Conservation (phyloP, 2,329 filamentous ascomycete species). For the Chaetomium olivaceum region DNA sequence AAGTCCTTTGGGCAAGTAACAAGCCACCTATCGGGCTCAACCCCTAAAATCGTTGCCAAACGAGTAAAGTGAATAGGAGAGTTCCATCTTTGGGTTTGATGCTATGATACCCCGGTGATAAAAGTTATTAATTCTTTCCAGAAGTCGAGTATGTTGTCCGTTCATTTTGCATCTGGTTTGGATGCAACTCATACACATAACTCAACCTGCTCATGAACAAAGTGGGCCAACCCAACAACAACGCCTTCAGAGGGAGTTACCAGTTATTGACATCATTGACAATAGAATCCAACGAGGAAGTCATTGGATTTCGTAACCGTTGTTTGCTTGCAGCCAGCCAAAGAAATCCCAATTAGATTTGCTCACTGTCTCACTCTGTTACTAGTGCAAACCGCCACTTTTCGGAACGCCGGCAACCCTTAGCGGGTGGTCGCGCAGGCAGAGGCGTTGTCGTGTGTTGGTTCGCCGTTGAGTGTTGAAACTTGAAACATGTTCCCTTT, state of each 20-base stretch:
- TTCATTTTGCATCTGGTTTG: no score
- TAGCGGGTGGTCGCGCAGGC: not conserved
- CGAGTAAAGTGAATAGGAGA: no score
- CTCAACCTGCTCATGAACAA: no score
- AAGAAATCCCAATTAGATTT: not conserved
- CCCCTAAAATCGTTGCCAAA: no score
- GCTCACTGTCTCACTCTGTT: no score
- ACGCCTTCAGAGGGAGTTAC: not conserved
- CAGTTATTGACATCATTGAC: not conserved
- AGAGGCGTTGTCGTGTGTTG: not conserved
- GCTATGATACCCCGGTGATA: no score
- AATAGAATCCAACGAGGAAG: not conserved
- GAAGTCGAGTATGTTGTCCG: no score
- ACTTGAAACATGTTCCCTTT: not conserved
- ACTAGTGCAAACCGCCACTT: not conserved
- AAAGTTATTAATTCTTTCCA: no score
- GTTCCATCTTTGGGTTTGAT: no score
- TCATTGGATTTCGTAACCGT: not conserved
- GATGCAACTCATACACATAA: no score
- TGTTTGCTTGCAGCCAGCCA: not conserved
- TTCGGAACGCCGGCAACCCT: not conserved
- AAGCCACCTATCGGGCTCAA: no score
- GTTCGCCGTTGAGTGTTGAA: not conserved
- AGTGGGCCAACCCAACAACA: not conserved
- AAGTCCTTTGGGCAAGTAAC: no score